Conservation (phyloP, 371 early-diverging fungal genomes). For the Rhizopus arrhizus region DNA sequence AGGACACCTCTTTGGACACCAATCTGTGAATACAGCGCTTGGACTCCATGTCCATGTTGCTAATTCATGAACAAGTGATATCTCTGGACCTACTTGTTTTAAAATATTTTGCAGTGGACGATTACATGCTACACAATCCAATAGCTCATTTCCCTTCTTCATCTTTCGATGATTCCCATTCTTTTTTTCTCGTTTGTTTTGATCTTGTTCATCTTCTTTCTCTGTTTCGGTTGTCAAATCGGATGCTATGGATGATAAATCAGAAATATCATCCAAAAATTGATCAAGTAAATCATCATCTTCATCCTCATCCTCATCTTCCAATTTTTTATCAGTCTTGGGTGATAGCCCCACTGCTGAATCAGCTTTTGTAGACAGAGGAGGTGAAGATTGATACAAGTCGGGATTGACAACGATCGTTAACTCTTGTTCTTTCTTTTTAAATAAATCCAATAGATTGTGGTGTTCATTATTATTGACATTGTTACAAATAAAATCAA, state of each 20-base stretch:
- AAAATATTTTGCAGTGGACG: slow-evolving; percentile 36
- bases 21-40: slow-evolving; percentile 46
- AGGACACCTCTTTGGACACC: slow-evolving; percentile 50
- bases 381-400: slow-evolving; percentile 14
- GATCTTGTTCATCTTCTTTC: slow-evolving; percentile 36
- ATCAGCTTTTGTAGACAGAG: slow-evolving; percentile 36
- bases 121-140: slow-evolving; percentile 38
- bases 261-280: slow-evolving; percentile 45
- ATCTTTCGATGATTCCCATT: slow-evolving; percentile 37
- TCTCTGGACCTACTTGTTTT: slow-evolving; percentile 32
- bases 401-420: slow-evolving; percentile 31
- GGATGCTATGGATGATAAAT: slow-evolving; percentile 41
- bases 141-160: too few relatives aligned
- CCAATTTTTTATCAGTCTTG: slow-evolving; percentile 8
- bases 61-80: slow-evolving; percentile 26
- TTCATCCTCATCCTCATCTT: slow-evolving; percentile 6
- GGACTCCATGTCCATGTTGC: slow-evolving; percentile 57
- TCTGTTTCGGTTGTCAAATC: slow-evolving; percentile 19
- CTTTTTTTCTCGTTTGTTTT: slow-evolving; percentile 42
- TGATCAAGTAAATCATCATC: slow-evolving; percentile 26
- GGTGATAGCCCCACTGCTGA: slow-evolving; percentile 48
- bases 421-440: slow-evolving; percentile 10
- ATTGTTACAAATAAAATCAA: slow-evolving; percentile 42
- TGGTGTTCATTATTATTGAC: slow-evolving; percentile 18
- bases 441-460: slow-evolving; percentile 29